A percentile compares a stretch with the other conserved stretches of the same genome.
Evolutionary conservation across 2,329 filamentous ascomycete genomes (phyloP).

Genomic region (Cytospora schulzeri): DNA sequence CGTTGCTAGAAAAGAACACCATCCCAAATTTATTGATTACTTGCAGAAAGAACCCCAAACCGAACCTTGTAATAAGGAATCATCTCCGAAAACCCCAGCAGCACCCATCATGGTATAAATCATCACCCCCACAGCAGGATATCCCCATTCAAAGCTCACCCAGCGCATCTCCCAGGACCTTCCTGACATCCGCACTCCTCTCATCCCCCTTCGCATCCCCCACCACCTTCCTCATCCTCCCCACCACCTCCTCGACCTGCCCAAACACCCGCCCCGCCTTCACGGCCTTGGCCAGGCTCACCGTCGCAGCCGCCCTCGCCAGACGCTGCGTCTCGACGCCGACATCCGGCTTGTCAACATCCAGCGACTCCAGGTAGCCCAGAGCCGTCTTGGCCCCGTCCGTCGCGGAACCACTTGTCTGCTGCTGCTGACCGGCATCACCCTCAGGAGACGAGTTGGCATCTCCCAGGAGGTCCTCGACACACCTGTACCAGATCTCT

Average conservation of each 20-base stretch:
- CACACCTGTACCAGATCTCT: conserved; percentile 55
- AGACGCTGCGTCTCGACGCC: conserved; percentile 56
- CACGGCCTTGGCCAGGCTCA: conserved; percentile 45
- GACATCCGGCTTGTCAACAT: conserved; percentile 47
- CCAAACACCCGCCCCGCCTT: conserved; percentile 49
- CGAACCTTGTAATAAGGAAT: too few relatives aligned
- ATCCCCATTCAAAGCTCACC: conserved; percentile 9
- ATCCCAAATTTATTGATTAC: too few relatives aligned
- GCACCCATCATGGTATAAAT: neutral
- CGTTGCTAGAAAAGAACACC: too few relatives aligned
- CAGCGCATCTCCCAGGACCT: conserved; percentile 33
- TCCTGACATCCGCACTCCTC: conserved; percentile 39
- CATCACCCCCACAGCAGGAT: neutral
- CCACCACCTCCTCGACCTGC: conserved; percentile 23
- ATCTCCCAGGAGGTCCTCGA: conserved; percentile 50
- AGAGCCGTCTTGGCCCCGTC: conserved; percentile 34
- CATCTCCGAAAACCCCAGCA: too few relatives aligned
- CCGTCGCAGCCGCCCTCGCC: conserved; percentile 49
- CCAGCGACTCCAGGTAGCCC: conserved; percentile 50
- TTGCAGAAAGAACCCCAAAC: too few relatives aligned
- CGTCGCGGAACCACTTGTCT: conserved; percentile 13
- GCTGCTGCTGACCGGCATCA: neutral
- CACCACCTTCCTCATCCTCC: conserved; percentile 45
- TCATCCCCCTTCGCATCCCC: conserved; percentile 40
- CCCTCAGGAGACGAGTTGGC: conserved; percentile 33